Conservation (phyloP, 345 rosid genomes). For the Limnanthes douglasii region DNA sequence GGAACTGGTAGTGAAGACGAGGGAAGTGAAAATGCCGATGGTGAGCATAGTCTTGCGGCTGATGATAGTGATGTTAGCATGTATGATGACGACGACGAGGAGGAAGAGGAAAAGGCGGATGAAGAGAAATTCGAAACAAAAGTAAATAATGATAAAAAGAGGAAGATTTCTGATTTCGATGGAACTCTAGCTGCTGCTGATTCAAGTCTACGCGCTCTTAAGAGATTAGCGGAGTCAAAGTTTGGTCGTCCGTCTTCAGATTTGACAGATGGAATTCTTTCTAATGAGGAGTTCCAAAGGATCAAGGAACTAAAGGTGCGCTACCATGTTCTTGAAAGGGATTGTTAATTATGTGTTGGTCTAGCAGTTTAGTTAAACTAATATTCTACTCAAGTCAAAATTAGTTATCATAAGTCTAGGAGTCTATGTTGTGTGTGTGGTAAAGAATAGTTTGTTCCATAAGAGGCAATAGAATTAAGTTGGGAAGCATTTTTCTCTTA, state of each 20-base stretch:
- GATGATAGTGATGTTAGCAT: constrained; percentile 10
- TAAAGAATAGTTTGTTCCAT: no score
- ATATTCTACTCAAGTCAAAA: no score
- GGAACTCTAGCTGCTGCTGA: constrained; percentile 54
- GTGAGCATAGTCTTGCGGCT: constrained; percentile 5
- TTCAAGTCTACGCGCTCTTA: constrained; percentile 78
- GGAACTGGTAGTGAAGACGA: no score
- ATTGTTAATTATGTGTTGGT: no score
- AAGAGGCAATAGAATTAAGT: no score
- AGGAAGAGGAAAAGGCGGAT: constrained; percentile 9
- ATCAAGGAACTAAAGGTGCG: constrained; percentile 87
- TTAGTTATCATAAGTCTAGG: no score
- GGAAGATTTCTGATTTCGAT: constrained; percentile 61
- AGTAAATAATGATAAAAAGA: constrained; percentile 41
- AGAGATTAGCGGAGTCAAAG: constrained; percentile 59
- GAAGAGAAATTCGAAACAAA: no score
- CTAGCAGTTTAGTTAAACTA: background rate
- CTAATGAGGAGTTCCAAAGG: constrained; percentile 78
- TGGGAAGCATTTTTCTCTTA: no score
- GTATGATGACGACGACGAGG: constrained; percentile 23
- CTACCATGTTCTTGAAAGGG: constrained; percentile 4
- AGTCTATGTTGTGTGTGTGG: no score
- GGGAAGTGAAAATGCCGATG: constrained; percentile 17
- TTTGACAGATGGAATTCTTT: constrained; percentile 60
- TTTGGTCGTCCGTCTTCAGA: constrained; percentile 16